Evolutionary conservation across 2,329 filamentous ascomycete species (phyloP).

Genomic region (Trichoderma koningii): DNA sequence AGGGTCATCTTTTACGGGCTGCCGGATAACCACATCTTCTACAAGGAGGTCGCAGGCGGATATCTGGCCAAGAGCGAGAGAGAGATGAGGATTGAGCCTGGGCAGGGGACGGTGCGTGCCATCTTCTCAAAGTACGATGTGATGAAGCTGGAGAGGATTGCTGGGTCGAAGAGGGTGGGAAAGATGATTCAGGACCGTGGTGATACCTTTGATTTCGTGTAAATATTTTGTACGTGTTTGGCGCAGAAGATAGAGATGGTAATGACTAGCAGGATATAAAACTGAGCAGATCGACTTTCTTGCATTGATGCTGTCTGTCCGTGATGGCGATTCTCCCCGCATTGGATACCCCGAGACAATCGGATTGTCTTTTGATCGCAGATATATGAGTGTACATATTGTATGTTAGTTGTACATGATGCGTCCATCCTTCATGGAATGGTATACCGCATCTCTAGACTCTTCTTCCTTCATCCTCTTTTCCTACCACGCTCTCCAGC

Average conservation of each 20-base stretch:
- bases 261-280: not conserved
- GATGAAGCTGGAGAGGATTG: slow-evolving; percentile 84
- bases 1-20: slow-evolving; percentile 86
- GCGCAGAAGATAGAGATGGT: not conserved
- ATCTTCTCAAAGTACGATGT: slow-evolving; percentile 89
- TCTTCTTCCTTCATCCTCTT: not conserved
- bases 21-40: slow-evolving; percentile 85
- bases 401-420: slow-evolving; percentile 27
- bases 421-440: slow-evolving; percentile 1
- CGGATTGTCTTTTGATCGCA: slow-evolving; percentile 5
- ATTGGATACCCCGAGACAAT: not conserved
- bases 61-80: slow-evolving; percentile 64
- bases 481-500: not conserved
- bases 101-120: slow-evolving; percentile 60
- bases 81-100: slow-evolving; percentile 56
- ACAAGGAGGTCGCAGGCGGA: slow-evolving; percentile 71
- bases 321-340: not conserved
- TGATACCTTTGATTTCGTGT: slow-evolving; percentile 96
- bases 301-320: not conserved
- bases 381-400: slow-evolving; percentile 20
- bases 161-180: slow-evolving; percentile 76
- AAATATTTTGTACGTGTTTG: not conserved
- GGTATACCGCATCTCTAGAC: not conserved
- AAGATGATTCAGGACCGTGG: slow-evolving; percentile 82
- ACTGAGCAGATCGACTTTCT: not conserved